Evolutionary conservation across 306 rosid genomes (phyloP).

Genomic region (Rosa chinensis): DNA sequence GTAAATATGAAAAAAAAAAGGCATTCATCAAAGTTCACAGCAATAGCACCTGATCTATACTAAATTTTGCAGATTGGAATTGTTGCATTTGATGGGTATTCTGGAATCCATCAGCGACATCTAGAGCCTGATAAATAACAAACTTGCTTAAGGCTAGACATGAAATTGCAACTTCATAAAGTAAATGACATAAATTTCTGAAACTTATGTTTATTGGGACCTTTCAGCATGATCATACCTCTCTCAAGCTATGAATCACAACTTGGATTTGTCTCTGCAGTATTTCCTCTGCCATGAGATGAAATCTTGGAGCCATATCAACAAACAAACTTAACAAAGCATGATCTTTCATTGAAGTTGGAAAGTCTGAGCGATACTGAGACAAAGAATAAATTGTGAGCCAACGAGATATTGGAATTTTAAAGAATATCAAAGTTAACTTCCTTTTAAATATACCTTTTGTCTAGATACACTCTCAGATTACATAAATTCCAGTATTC

Average conservation of each 20-base stretch:
- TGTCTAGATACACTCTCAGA: neutral
- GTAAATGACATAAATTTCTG: slow-evolving; percentile 14
- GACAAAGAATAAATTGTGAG: slow-evolving; percentile 29
- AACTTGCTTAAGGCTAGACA: slow-evolving; percentile 11
- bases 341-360: slow-evolving; percentile 78
- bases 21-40: slow-evolving; percentile 10
- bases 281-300: slow-evolving; percentile 75
- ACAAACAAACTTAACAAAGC: slow-evolving; percentile 51
- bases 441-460: neutral
- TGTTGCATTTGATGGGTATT: slow-evolving; percentile 78
- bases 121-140: slow-evolving; percentile 64
- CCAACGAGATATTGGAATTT: slow-evolving; percentile 10
- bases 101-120: slow-evolving; percentile 88
- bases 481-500: neutral
- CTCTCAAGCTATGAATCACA: slow-evolving; percentile 73
- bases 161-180: slow-evolving; percentile 19
- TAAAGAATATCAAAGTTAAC: neutral
- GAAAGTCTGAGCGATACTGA: slow-evolving; percentile 86
- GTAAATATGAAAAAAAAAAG: neutral
- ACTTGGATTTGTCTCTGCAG: slow-evolving; percentile 83
- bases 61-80: slow-evolving; percentile 75
- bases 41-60: slow-evolving; percentile 80
- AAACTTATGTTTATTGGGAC: slow-evolving; percentile 15
- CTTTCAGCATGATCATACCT: slow-evolving; percentile 52
- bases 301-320: slow-evolving; percentile 92